A percentile compares a stretch with the other conserved stretches of the same genome.
phyloP scores from a whole-genome alignment of 176 grass and related monocot species.

The Zoysia pacifica region DNA sequence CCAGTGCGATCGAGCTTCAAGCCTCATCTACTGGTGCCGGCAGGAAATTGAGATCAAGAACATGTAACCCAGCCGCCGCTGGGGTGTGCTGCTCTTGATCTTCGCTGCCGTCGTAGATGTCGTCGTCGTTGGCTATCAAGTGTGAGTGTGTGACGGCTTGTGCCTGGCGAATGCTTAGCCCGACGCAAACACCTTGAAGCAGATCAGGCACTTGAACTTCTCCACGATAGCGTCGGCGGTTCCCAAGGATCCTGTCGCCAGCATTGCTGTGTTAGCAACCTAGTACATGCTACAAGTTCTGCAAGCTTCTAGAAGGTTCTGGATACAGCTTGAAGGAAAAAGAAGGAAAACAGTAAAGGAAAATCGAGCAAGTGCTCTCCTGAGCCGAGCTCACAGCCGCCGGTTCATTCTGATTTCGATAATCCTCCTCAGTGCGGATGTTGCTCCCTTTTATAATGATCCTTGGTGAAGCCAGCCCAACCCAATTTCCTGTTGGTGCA shows the following conservation, averaged over 20 bases:
- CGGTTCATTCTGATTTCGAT: too few relatives aligned
- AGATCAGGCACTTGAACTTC: conserved; percentile 51
- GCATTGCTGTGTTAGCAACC: conserved; percentile 1
- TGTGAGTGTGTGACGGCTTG: conserved; percentile 47
- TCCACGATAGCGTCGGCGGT: not conserved
- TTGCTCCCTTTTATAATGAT: too few relatives aligned
- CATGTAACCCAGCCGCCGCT: conserved; percentile 8
- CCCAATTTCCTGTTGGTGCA: too few relatives aligned
- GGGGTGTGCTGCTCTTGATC: conserved; percentile 22
- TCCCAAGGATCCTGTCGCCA: not conserved
- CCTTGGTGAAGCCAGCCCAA: too few relatives aligned
- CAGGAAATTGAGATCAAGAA: conserved; percentile 68
- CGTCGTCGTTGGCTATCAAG: conserved; percentile 13
- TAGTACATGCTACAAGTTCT: too few relatives aligned
- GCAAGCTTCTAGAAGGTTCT: too few relatives aligned
- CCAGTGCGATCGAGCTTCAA: conserved; percentile 25
- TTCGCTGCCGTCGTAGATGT: conserved; percentile 23
- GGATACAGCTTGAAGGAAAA: too few relatives aligned
- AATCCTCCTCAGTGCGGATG: too few relatives aligned
- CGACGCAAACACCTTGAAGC: conserved; percentile 54
- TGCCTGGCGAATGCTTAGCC: conserved; percentile 54
- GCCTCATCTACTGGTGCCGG: conserved; percentile 50
- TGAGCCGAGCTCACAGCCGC: too few relatives aligned
- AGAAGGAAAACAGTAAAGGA: too few relatives aligned
- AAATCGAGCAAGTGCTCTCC: too few relatives aligned